Evolutionary conservation across 495 filamentous ascomycete species (phyloP), one percentile per base, ranked within the genome.

Genomic region (Hypoxylon fragiforme): DNA sequence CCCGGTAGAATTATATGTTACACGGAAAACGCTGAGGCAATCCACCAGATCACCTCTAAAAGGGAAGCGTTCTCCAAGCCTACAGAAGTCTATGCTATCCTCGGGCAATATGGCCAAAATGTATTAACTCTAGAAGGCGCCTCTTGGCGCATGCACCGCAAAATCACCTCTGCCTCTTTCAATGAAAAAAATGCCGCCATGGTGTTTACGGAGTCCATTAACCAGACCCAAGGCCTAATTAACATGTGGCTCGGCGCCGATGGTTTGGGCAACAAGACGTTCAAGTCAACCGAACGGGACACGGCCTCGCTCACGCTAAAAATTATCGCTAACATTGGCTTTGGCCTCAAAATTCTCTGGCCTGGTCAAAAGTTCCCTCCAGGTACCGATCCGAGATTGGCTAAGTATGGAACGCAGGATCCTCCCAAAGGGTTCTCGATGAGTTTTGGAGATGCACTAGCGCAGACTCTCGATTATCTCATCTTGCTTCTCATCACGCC

Each of bases 51-150:
- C 22, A 81, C 80, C 1, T 71, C 74, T 3, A 69, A 83, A 28
- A 77, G 82, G 30, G 83, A 83, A 63, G 80, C 82, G 39, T 89
- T 89, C 58, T 84, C 84, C 18, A 90, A 90, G 63, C 80, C 84
- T 15, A 70, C 79, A 2, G 68, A 81, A 32, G 54, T 76, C 31
- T 89, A 89, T 59, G 58, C 41, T 1, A 65, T 79, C n/a, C 65
- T 89, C 22, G 69, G 76, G 14, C 73, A 88, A 37, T 89, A 81
- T 60, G 86, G 86, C 20, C 65, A 70, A 9, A 90, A 85, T 61
- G 75, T 90, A 3, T 73, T 89, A 18, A 80, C 77, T 1, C 79
- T 83, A 8, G 85, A 89, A 61, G 85, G 84, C 13, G 56, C 73
- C 12, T 39, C 71, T 7, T 90, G 87, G 86, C 75, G 82, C 40